Conservation (phyloP, 2,329 filamentous ascomycete species). For the Colletotrichum sidae region DNA sequence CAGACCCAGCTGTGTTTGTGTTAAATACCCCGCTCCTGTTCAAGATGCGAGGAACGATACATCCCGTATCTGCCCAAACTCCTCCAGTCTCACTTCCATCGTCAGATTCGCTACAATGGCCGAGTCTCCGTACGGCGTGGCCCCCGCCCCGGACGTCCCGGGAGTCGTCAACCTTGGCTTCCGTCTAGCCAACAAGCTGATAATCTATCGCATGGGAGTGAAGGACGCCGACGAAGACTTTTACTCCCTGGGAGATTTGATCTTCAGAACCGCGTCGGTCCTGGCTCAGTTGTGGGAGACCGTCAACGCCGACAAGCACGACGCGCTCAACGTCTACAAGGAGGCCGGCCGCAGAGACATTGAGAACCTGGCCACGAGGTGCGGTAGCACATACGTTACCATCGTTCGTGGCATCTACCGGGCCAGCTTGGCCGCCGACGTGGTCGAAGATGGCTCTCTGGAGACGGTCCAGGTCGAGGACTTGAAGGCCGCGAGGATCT, state of each 20-base stretch:
- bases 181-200: conserved; percentile 27
- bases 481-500: conserved; percentile 23
- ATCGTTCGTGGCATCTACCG: conserved; percentile 26
- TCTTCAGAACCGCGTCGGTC: conserved; percentile 8
- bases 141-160: conserved; percentile 10
- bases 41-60: not conserved
- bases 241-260: not conserved
- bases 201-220: conserved; percentile 11
- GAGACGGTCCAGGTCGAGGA: conserved; percentile 17
- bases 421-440: conserved; percentile 23
- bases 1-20: not conserved
- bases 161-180: conserved; percentile 26
- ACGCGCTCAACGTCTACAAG: conserved; percentile 14
- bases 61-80: not conserved
- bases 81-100: not conserved
- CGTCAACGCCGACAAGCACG: conserved; percentile 13
- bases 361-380: conserved; percentile 19
- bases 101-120: not conserved
- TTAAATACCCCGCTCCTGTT: conserved; percentile 31
- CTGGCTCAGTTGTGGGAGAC: conserved; percentile 24
- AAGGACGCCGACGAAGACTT: conserved; percentile 2
- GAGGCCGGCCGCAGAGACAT: conserved; percentile 25
- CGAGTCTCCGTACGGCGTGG: not conserved
- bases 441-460: conserved; percentile 7
- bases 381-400: conserved; percentile 19